These are phyloP conservation scores for Aspergillus pseudoterreus DNA, from an alignment of 2,329 filamentous ascomycete genomes.

Conservation along the genomic window DNA sequence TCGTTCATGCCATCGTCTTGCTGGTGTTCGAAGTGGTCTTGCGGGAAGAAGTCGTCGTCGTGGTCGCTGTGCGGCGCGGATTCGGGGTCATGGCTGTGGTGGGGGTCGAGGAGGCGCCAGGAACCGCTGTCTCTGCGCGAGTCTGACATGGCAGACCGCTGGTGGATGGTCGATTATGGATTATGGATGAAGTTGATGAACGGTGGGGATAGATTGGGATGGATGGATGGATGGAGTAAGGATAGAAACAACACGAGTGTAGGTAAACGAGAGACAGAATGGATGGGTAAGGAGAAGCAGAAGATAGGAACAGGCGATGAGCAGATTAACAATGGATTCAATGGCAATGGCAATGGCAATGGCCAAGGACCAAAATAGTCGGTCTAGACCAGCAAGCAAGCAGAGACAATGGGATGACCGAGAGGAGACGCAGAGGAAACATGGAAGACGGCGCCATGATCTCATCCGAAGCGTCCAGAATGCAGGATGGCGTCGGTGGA, in stretches of 20 bases:
- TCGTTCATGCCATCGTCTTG: background rate
- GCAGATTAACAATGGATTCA: background rate
- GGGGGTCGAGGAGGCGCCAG: background rate
- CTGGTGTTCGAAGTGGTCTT: too few relatives aligned
- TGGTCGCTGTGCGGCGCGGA: background rate
- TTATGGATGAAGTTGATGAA: background rate
- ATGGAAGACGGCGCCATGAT: too few relatives aligned
- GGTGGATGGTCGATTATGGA: background rate
- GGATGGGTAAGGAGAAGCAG: too few relatives aligned
- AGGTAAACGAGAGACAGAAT: too few relatives aligned
- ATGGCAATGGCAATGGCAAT: background rate
- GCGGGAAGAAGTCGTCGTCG: background rate
- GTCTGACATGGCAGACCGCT: slow-evolving; percentile 6
- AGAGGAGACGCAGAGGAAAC: too few relatives aligned
- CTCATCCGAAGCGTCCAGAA: too few relatives aligned
- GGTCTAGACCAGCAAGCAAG: too few relatives aligned
- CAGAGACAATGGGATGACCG: too few relatives aligned
- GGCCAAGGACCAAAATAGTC: background rate
- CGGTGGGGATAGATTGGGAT: background rate
- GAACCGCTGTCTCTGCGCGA: slow-evolving; percentile 1
- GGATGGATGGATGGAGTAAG: background rate
- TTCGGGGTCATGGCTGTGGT: background rate
- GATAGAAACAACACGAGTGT: background rate
- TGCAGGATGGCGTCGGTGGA: too few relatives aligned
- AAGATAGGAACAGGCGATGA: background rate